These are phyloP conservation scores for Mucor sp. DNA, from an alignment of 371 early-diverging fungal species.

Conservation along the genomic window DNA sequence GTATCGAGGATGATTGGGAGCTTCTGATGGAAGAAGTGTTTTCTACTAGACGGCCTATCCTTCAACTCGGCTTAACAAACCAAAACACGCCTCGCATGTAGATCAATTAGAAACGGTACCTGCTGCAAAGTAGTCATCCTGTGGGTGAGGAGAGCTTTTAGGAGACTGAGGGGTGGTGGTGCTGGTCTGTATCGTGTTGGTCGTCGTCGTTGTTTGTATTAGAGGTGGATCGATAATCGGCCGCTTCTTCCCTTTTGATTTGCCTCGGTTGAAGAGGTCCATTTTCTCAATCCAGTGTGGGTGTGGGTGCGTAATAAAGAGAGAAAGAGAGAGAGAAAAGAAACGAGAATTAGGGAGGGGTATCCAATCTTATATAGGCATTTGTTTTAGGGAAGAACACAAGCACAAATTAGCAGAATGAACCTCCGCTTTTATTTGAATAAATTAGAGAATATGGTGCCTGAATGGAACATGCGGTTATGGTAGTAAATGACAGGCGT, in stretches of 20 bases:
- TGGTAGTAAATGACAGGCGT: background rate
- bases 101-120: constrained; percentile 6
- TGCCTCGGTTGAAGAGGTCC: constrained; percentile 38
- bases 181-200: background rate
- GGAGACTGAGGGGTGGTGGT: constrained; percentile 19
- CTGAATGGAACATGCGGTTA: background rate
- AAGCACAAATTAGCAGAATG: background rate
- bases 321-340: background rate
- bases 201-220: constrained; percentile 15
- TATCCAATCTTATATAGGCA: background rate
- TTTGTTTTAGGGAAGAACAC: background rate
- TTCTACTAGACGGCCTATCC: constrained; percentile 23
- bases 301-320: background rate
- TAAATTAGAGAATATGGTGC: background rate
- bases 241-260: constrained; percentile 28
- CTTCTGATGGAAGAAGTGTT: constrained; percentile 24
- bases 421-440: background rate
- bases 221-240: constrained; percentile 9
- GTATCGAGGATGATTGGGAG: constrained; percentile 36
- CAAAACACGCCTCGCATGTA: background rate
- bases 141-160: constrained; percentile 15
- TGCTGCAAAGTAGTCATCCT: constrained; percentile 25
- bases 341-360: constrained; percentile 3
- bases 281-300: too few species aligned
- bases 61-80: constrained; percentile 16